Conservation (phyloP, 352 stramenopile species). For the Phytophthora macrochlamydospora region DNA sequence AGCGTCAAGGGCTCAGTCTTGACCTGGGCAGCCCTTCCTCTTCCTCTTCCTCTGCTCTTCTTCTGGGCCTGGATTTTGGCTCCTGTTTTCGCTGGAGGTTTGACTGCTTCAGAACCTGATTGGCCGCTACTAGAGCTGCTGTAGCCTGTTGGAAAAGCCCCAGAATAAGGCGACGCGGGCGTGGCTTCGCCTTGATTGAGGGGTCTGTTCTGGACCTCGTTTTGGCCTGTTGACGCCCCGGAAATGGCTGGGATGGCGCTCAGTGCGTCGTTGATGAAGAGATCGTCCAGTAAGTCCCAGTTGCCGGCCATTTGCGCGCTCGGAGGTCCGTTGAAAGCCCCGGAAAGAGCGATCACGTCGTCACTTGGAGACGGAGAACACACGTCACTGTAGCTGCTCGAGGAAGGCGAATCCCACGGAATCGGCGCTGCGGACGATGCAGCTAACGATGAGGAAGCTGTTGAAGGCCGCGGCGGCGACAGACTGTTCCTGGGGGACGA, state of each 20-base stretch:
- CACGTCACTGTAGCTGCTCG: conserved; percentile 15
- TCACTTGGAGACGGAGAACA: not conserved
- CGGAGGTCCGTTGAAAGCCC: not conserved
- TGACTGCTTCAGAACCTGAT: not conserved
- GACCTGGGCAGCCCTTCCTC: conserved; percentile 5
- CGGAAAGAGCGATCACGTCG: not conserved
- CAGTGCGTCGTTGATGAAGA: conserved; percentile 58
- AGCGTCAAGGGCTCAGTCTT: conserved; percentile 34
- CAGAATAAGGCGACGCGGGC: conserved; percentile 17
- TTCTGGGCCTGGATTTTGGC: not conserved
- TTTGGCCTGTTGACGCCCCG: not conserved
- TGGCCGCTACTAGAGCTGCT: conserved; percentile 4
- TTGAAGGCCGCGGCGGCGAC: not conserved
- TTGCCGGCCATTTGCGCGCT: conserved; percentile 24
- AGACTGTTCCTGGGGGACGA: not conserved
- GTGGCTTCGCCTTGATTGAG: conserved; percentile 6
- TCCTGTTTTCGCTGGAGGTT: not conserved
- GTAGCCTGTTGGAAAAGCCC: conserved; percentile 15
- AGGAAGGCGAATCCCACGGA: conserved; percentile 13
- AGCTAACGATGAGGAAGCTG: conserved; percentile 5
- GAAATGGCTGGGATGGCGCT: conserved; percentile 6
- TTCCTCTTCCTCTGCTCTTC: conserved; percentile 16
- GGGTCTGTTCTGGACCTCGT: not conserved
- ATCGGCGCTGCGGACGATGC: conserved; percentile 1
- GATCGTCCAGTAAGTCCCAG: conserved; percentile 66